Evolutionary conservation across 192 early-diverging fungal species (phyloP).

Genomic region (Polychytrium aggregatum): DNA sequence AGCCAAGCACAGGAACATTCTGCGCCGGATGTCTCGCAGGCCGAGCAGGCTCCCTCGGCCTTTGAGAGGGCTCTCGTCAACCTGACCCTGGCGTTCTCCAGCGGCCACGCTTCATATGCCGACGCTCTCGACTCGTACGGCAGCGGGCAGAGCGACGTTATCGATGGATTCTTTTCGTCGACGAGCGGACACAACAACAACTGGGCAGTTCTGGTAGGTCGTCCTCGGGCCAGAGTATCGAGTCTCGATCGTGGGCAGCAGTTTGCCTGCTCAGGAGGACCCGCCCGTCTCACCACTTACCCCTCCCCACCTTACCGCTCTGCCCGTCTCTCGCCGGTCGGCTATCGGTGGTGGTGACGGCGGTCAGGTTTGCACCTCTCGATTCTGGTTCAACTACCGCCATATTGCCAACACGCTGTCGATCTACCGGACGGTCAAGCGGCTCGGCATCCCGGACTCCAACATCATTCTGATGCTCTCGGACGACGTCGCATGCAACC

Average conservation of each 20-base stretch:
- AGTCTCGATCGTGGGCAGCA: too few relatives aligned
- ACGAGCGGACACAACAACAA: constrained; percentile 76
- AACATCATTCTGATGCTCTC: constrained; percentile 99
- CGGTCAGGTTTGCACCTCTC: constrained; percentile 78
- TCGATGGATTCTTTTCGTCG: constrained; percentile 37
- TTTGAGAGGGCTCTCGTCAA: too few relatives aligned
- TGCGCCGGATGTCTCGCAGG: too few relatives aligned
- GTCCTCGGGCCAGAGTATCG: neutral
- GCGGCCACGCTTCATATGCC: too few relatives aligned
- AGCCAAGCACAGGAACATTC: too few relatives aligned
- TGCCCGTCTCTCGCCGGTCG: neutral
- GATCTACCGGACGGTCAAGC: constrained; percentile 97
- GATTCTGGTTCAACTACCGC: constrained; percentile 99
- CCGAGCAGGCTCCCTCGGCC: too few relatives aligned
- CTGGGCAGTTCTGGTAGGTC: constrained; percentile 89
- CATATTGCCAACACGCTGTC: constrained; percentile 98
- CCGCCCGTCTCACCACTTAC: too few relatives aligned
- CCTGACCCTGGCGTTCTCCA: too few relatives aligned
- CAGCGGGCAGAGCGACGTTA: too few relatives aligned
- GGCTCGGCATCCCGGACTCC: constrained; percentile 95
- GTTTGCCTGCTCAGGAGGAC: too few relatives aligned
- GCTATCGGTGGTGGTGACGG: neutral
- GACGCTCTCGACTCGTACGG: too few relatives aligned
- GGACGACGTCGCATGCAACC: constrained; percentile 97
- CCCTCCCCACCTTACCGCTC: neutral